Percentiles rank a stretch among this genome's conserved stretches.
phyloP scores from a whole-genome alignment of 1,284 basidiomycete genomes.

The Irpex sp. region DNA sequence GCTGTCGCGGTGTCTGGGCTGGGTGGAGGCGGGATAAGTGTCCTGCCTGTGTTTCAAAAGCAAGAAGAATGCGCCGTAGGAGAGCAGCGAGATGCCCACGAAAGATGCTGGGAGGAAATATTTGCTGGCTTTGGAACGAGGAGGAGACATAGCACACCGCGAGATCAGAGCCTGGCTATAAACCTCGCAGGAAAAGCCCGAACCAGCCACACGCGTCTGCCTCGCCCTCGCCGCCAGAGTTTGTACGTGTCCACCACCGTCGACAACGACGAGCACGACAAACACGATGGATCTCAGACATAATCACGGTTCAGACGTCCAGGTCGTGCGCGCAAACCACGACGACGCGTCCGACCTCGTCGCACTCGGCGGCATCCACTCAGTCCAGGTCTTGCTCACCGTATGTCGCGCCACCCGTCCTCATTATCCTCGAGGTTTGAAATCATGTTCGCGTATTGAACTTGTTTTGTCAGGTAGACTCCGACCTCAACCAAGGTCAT shows the following conservation, averaged over 20 bases:
- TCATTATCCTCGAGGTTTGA: not conserved
- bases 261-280: not conserved
- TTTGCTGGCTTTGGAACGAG: slow-evolving; percentile 24
- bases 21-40: slow-evolving; percentile 56
- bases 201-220: slow-evolving; percentile 1
- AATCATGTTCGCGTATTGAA: slow-evolving; percentile 5
- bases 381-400: slow-evolving; percentile 63
- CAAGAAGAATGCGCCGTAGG: slow-evolving; percentile 54
- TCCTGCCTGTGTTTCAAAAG: slow-evolving; percentile 54
- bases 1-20: slow-evolving; percentile 59
- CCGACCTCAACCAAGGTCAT: slow-evolving; percentile 41
- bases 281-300: slow-evolving; percentile 54
- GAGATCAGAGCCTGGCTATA: not conserved
- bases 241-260: not conserved
- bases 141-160: slow-evolving; percentile 12
- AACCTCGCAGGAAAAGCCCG: not conserved
- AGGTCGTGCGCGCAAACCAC: slow-evolving; percentile 54
- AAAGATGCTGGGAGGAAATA: slow-evolving; percentile 63
- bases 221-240: not conserved
- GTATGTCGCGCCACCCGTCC: slow-evolving; percentile 34
- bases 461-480: slow-evolving; percentile 23
- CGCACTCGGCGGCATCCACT: slow-evolving; percentile 67
- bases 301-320: slow-evolving; percentile 54
- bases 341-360: slow-evolving; percentile 65
- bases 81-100: slow-evolving; percentile 49